Conservation (phyloP, 1,284 basidiomycete species). For the Takashimella tepidaria region DNA sequence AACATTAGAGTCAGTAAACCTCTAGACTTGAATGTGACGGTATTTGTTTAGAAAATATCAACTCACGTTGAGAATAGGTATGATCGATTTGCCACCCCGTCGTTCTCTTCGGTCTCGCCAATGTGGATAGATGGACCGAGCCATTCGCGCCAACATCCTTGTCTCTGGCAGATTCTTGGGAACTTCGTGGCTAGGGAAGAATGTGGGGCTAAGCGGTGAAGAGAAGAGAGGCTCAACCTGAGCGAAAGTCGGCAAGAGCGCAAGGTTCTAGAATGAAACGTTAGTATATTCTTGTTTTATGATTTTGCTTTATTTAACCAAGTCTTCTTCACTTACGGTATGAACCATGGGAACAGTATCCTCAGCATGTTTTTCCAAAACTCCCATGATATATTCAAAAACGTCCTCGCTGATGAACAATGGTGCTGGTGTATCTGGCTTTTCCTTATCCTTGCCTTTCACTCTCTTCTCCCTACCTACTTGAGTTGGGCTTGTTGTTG, state of each 20-base stretch:
- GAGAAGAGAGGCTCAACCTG: constrained; percentile 72
- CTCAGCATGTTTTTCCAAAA: constrained; percentile 87
- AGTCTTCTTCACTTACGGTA: constrained; percentile 57
- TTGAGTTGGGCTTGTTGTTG: constrained; percentile 26
- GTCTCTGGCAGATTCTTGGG: constrained; percentile 61
- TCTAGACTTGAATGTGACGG: constrained; percentile 12
- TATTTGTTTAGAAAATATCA: constrained; percentile 11
- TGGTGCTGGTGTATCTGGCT: constrained; percentile 50
- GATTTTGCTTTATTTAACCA: neutral
- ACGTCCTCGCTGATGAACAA: constrained; percentile 71
- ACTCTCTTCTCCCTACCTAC: constrained; percentile 43
- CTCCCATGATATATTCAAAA: constrained; percentile 91
- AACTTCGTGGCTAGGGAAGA: constrained; percentile 60
- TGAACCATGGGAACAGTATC: constrained; percentile 87
- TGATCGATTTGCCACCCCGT: constrained; percentile 69
- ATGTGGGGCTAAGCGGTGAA: constrained; percentile 54
- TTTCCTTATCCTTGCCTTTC: constrained; percentile 48
- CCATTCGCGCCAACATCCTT: constrained; percentile 57
- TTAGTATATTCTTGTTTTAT: constrained; percentile 2
- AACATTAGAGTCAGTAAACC: constrained; percentile 3
- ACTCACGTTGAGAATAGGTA: constrained; percentile 71
- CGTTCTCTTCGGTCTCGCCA: constrained; percentile 73
- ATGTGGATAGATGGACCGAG: constrained; percentile 67
- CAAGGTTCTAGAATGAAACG: constrained; percentile 44
- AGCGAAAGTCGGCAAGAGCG: constrained; percentile 63